Evolutionary conservation across 192 early-diverging fungal genomes (phyloP).

Genomic region (Coemansia sp.): DNA sequence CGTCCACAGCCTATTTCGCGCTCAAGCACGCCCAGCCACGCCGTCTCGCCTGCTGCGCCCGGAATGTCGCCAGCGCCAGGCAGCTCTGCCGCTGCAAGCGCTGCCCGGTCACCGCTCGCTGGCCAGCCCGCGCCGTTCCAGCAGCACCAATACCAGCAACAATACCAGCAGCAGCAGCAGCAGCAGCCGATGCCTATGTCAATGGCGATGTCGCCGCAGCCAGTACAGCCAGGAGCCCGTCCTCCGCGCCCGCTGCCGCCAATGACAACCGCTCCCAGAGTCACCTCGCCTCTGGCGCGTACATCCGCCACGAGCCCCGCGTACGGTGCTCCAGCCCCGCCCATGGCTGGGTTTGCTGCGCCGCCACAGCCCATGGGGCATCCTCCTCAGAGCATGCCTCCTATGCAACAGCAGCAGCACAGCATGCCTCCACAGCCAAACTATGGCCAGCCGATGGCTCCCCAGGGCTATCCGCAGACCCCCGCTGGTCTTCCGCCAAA

Average conservation of each 20-base stretch:
- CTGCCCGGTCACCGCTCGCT: slow-evolving; percentile 32
- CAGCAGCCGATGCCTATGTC: slow-evolving; percentile 11
- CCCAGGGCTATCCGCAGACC: slow-evolving; percentile 16
- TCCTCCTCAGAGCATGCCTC: slow-evolving; percentile 19
- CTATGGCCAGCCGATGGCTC: slow-evolving; percentile 8
- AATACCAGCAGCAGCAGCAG: no score
- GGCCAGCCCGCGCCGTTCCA: slow-evolving; percentile 38
- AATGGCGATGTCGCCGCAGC: slow-evolving; percentile 12
- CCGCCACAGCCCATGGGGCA: slow-evolving; percentile 16
- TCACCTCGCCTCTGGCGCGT: slow-evolving; percentile 40
- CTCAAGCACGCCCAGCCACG: slow-evolving; percentile 33
- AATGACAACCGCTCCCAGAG: slow-evolving; percentile 15
- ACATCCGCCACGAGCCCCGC: slow-evolving; percentile 11
- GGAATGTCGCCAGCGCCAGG: slow-evolving; percentile 14
- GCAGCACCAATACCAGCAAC: no score
- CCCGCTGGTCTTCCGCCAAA: slow-evolving; percentile 3
- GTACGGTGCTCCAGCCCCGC: slow-evolving; percentile 3
- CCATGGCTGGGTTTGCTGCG: slow-evolving; percentile 12
- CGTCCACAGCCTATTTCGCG: slow-evolving; percentile 43
- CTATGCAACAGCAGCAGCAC: slow-evolving; percentile 12
- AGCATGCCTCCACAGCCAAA: slow-evolving; percentile 1
- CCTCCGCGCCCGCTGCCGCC: slow-evolving; percentile 11
- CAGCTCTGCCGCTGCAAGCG: slow-evolving; percentile 4
- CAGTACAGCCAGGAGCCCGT: slow-evolving; percentile 13
- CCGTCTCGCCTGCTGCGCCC: slow-evolving; percentile 7